Conservation (phyloP, 2,329 filamentous ascomycete genomes). For the Penicillium sp. region DNA sequence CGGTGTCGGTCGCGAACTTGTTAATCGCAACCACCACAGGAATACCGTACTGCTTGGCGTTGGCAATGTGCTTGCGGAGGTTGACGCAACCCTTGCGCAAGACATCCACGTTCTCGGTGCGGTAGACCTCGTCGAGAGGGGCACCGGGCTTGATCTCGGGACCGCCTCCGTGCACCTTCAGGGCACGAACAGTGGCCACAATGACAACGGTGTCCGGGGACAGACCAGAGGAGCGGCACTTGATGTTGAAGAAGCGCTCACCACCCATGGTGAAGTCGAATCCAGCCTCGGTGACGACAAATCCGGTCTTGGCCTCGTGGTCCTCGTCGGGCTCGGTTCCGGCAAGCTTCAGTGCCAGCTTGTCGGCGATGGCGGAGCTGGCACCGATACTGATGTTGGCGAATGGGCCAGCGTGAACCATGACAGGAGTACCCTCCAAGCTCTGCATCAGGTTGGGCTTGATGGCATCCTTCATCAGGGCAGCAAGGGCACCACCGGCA, state of each 20-base stretch:
- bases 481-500: slow-evolving; percentile 85
- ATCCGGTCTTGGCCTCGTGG: slow-evolving; percentile 78
- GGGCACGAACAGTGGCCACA: slow-evolving; percentile 89
- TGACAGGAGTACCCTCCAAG: slow-evolving; percentile 92
- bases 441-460: slow-evolving; percentile 99
- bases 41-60: slow-evolving; percentile 84
- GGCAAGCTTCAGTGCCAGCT: slow-evolving; percentile 90
- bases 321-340: slow-evolving; percentile 93
- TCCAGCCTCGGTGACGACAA: slow-evolving; percentile 93
- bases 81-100: slow-evolving; percentile 90
- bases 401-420: slow-evolving; percentile 96
- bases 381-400: slow-evolving; percentile 98
- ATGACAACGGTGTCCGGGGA: slow-evolving; percentile 92
- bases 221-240: slow-evolving; percentile 92
- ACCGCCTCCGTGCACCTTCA: slow-evolving; percentile 96
- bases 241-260: slow-evolving; percentile 99
- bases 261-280: slow-evolving; percentile 99
- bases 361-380: slow-evolving; percentile 92
- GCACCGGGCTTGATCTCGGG: slow-evolving; percentile 90
- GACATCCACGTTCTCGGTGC: slow-evolving; percentile 88
- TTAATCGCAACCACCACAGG: slow-evolving; percentile 98
- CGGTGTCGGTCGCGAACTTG: slow-evolving; percentile 90
- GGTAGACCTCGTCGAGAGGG: slow-evolving; percentile 82
- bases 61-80: slow-evolving; percentile 90
- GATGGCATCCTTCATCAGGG: slow-evolving; percentile 96